These are phyloP conservation scores for Pseudogymnoascus sp. DNA, from an alignment of 2,329 filamentous ascomycete species.

Conservation along the genomic window DNA sequence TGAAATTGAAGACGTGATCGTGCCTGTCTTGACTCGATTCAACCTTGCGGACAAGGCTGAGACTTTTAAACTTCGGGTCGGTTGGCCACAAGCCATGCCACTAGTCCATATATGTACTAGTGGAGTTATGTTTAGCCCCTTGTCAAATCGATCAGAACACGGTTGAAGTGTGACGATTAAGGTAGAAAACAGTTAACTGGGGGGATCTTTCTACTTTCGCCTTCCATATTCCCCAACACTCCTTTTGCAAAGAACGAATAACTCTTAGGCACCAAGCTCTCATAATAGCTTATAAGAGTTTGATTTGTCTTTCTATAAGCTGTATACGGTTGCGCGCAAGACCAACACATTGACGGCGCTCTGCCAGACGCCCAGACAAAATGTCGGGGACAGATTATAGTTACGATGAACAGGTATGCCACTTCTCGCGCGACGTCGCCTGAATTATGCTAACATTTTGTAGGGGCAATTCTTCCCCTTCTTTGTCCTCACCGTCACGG, in stretches of 20 bases:
- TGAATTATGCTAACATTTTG: constrained; percentile 15
- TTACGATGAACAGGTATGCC: constrained; percentile 80
- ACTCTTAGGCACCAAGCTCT: background rate
- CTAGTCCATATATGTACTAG: background rate
- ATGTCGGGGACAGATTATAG: constrained; percentile 68
- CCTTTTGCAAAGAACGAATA: constrained; percentile 1
- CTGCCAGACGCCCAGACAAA: constrained; percentile 16
- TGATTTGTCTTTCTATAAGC: background rate
- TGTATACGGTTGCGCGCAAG: constrained; percentile 4
- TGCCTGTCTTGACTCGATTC: background rate
- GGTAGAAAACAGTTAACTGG: constrained; percentile 7
- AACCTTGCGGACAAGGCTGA: constrained; percentile 8
- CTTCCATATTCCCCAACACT: constrained; percentile 4
- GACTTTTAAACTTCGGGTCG: background rate
- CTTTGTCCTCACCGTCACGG: constrained; percentile 88
- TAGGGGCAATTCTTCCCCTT: constrained; percentile 97
- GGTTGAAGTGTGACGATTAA: constrained; percentile 8
- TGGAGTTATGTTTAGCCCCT: background rate
- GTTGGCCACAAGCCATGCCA: background rate
- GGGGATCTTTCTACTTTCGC: constrained; percentile 3
- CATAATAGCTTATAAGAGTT: background rate
- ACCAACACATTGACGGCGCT: background rate
- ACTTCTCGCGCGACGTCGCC: background rate
- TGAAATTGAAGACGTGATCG: background rate
- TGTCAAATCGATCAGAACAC: constrained; percentile 11